Evolutionary conservation across 164 flowering plant genomes (phyloP).

Genomic region (Saururus chinensis): DNA sequence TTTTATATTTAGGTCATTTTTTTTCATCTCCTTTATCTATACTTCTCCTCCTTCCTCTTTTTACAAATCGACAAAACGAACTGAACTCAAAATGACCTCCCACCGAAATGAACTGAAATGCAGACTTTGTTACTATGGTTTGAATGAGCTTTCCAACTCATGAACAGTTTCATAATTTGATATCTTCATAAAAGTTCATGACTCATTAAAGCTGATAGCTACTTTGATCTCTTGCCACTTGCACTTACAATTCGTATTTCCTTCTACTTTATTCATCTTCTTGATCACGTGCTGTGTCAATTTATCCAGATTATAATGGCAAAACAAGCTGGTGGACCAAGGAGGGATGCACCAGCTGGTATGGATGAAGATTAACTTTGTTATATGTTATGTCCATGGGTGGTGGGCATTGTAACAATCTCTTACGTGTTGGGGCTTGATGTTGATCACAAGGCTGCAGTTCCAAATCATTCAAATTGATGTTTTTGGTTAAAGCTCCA

Average conservation of each 20-base stretch:
- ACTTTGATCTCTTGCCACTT: conserved; percentile 1
- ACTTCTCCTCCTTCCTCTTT: too few species aligned
- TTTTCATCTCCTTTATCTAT: too few species aligned
- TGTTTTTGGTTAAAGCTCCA: background rate
- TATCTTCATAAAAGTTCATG: too few species aligned
- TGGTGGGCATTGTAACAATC: background rate
- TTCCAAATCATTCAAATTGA: background rate
- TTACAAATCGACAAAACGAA: too few species aligned
- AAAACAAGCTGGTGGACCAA: conserved; percentile 95
- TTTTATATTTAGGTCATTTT: too few species aligned
- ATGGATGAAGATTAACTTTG: conserved; percentile 76
- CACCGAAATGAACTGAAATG: too few species aligned
- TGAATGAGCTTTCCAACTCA: too few species aligned
- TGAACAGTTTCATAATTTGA: too few species aligned
- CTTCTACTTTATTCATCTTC: background rate
- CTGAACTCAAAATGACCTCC: too few species aligned
- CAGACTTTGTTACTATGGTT: too few species aligned
- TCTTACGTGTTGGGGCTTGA: background rate
- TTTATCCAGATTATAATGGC: conserved; percentile 84
- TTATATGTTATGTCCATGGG: background rate
- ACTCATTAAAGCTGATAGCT: too few species aligned
- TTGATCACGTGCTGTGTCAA: background rate
- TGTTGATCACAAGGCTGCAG: background rate
- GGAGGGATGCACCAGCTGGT: conserved; percentile 52
- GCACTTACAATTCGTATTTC: background rate